phyloP scores from a whole-genome alignment of 2,329 filamentous ascomycete genomes.

The Ophiocordyceps camponoti-saundersi region DNA sequence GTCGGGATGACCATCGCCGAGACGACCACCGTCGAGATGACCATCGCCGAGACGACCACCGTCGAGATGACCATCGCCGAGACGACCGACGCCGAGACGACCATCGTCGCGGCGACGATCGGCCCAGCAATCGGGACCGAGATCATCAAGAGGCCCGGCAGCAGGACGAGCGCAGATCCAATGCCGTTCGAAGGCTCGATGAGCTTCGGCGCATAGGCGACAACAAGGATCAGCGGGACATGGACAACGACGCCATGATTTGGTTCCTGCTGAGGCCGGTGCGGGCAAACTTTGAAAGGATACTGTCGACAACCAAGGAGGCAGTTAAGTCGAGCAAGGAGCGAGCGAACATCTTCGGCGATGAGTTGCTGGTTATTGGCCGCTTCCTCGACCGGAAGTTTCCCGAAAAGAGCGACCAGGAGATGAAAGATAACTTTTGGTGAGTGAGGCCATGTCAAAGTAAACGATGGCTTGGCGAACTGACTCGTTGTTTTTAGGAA shows the following conservation, averaged over 20 bases:
- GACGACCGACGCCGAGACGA: conserved; percentile 8
- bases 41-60: conserved; percentile 11
- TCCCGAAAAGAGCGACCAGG: conserved; percentile 22
- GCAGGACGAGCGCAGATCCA: conserved; percentile 23
- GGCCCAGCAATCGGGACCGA: conserved; percentile 7
- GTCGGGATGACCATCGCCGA: conserved; percentile 17
- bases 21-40: conserved; percentile 15
- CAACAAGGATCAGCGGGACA: conserved; percentile 28
- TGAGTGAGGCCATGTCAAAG: conserved; percentile 12
- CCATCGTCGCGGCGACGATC: conserved; percentile 6
- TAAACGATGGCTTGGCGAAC: background rate
- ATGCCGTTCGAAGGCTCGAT: conserved; percentile 22
- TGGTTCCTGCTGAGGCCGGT: conserved; percentile 39
- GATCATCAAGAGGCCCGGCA: conserved; percentile 12
- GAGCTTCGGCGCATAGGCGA: conserved; percentile 28
- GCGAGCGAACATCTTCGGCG: conserved; percentile 42
- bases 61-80: conserved; percentile 13
- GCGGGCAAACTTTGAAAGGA: conserved; percentile 38
- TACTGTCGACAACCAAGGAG: conserved; percentile 44
- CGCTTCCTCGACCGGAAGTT: conserved; percentile 37
- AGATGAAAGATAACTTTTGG: conserved; percentile 33
- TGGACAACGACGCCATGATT: conserved; percentile 27
- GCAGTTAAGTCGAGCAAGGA: conserved; percentile 45
- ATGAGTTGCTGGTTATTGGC: conserved; percentile 43
- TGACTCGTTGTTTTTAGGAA: conserved; percentile 17